Evolutionary conservation across 495 filamentous ascomycete species (phyloP).

Genomic region (Neurospora sp.): DNA sequence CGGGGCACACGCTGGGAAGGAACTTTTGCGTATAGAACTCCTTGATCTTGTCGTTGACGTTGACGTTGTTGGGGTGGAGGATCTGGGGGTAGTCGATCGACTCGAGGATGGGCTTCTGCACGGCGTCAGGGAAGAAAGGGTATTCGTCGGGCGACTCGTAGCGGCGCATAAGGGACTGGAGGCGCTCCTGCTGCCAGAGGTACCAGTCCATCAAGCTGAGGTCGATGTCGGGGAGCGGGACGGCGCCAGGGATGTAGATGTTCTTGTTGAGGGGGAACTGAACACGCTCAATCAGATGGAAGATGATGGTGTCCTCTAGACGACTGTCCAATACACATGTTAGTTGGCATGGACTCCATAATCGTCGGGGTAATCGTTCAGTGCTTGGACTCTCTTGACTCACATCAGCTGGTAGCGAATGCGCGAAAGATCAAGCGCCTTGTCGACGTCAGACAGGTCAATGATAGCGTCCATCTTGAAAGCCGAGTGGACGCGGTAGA

Average conservation of each 20-base stretch:
- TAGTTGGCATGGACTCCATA: background rate
- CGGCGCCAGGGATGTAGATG: constrained; percentile 75
- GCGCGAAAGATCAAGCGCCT: constrained; percentile 80
- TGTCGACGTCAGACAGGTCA: constrained; percentile 70
- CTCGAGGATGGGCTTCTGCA: constrained; percentile 72
- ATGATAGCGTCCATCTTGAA: constrained; percentile 77
- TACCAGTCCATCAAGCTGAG: constrained; percentile 92
- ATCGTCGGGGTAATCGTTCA: too few relatives aligned
- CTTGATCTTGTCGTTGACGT: constrained; percentile 85
- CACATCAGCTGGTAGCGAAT: constrained; percentile 96
- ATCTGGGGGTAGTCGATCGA: constrained; percentile 86
- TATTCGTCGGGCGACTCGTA: constrained; percentile 97
- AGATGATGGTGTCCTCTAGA: constrained; percentile 96
- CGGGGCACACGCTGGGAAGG: constrained; percentile 69
- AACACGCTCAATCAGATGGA: constrained; percentile 94
- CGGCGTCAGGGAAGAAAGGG: constrained; percentile 82
- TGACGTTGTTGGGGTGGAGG: constrained; percentile 85
- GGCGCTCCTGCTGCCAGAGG: constrained; percentile 73
- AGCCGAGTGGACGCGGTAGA: background rate
- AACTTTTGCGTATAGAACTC: constrained; percentile 71
- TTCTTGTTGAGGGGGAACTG: constrained; percentile 91
- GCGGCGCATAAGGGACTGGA: constrained; percentile 91
- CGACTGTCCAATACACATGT: constrained; percentile 45
- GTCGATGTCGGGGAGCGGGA: constrained; percentile 58
- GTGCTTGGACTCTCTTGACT: constrained; percentile 15